Percentiles rank a stretch among this genome's conserved stretches.
Evolutionary conservation across 805 yeast species (phyloP).

Genomic region (Limtongozyma cylindracea): DNA sequence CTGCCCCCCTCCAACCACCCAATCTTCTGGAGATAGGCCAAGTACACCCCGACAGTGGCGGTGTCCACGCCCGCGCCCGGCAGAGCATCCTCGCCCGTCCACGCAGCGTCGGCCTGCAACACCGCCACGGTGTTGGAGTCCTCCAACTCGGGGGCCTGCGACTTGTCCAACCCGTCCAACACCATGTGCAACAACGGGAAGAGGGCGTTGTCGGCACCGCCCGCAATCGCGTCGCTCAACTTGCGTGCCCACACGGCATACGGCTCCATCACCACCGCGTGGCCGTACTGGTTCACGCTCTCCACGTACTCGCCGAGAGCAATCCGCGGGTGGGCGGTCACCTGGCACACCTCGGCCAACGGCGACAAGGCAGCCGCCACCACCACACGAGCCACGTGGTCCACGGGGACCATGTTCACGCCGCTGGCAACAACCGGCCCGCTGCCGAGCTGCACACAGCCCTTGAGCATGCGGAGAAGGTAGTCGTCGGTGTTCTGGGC

Average conservation of each 20-base stretch:
- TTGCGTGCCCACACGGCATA: constrained; percentile 61
- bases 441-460: constrained; percentile 68
- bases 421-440: constrained; percentile 72
- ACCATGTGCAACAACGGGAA: constrained; percentile 90
- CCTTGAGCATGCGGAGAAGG: constrained; percentile 82
- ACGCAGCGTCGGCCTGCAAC: constrained; percentile 28
- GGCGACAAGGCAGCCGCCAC: constrained; percentile 69
- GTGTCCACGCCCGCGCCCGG: constrained; percentile 54
- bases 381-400: constrained; percentile 85
- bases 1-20: constrained; percentile 58
- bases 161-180: constrained; percentile 72
- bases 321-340: constrained; percentile 93
- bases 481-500: constrained; percentile 93
- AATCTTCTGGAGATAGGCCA: constrained; percentile 53
- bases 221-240: constrained; percentile 56
- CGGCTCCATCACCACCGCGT: constrained; percentile 28
- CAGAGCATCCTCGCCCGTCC: constrained; percentile 44
- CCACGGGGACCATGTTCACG: constrained; percentile 94
- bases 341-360: constrained; percentile 65
- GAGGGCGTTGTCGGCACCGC: constrained; percentile 58
- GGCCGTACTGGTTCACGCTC: constrained; percentile 46
- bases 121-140: constrained; percentile 62
- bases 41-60: constrained; percentile 44
- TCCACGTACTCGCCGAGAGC: constrained; percentile 53
- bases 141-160: constrained; percentile 90